Conservation (phyloP, 1,284 basidiomycete species). For the Naganishia sp. region DNA sequence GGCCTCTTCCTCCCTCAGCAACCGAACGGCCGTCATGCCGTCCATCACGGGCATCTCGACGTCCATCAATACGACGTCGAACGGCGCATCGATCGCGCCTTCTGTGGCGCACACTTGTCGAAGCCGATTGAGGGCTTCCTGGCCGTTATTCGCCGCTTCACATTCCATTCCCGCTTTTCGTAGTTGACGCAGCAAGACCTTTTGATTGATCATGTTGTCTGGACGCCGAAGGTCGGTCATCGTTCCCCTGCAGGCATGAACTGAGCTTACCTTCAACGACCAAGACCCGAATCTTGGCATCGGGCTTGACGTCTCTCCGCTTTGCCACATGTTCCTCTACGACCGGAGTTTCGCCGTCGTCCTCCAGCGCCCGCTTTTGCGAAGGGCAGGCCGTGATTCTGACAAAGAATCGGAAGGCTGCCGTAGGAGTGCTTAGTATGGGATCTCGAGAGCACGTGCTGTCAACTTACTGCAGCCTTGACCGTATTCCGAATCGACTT, state of each 20-base stretch:
- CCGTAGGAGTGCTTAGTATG: not conserved
- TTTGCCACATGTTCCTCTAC: conserved; percentile 26
- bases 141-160: conserved; percentile 54
- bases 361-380: conserved; percentile 17
- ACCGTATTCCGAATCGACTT: conserved; percentile 46
- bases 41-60: conserved; percentile 55
- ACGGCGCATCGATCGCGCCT: conserved; percentile 33
- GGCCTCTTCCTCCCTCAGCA: conserved; percentile 47
- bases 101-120: conserved; percentile 38
- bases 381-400: conserved; percentile 21
- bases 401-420: conserved; percentile 53
- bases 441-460: not conserved
- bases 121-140: conserved; percentile 53
- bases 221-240: not conserved
- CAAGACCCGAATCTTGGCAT: conserved; percentile 36
- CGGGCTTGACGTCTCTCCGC: conserved; percentile 18
- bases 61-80: conserved; percentile 54
- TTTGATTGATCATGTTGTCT: conserved; percentile 55
- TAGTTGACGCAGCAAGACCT: conserved; percentile 53
- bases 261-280: conserved; percentile 43
- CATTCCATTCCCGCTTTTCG: conserved; percentile 50
- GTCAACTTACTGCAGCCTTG: conserved; percentile 51
- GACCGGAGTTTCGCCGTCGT: conserved; percentile 5
- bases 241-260: not conserved
- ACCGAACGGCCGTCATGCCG: conserved; percentile 47